Evolutionary conservation across 352 stramenopile species (phyloP), one percentile per base, ranked within the genome.

Genomic region (Phytophthora podocarpi): DNA sequence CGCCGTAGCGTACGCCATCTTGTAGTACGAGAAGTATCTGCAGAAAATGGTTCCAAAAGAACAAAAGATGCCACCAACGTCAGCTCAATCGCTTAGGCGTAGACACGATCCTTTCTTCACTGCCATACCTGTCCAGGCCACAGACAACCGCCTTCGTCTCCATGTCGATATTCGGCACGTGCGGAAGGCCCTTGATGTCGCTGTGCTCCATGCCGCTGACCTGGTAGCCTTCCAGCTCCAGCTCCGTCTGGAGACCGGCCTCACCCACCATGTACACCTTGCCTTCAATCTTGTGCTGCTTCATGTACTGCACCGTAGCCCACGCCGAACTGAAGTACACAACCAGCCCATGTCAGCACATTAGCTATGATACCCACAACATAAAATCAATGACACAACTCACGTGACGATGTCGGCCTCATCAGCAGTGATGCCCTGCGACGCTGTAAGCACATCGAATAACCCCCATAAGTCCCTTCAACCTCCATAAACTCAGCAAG

Each of bases 201-300:
- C 82, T 80, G 63, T 95, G 64, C 34, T 85, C 79, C 28, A 91
- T 59, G 3, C 86, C 86, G 41, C 85, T 86, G 39, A 83, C 55
- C 31, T 89, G 72, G 62, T 84, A 95, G 51, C 86, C 86, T 41
- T 83, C 78, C 9, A 79, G 60, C 47, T 67, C 64, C 21, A 95
- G 70, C 67, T 95, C 86, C 23, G 87, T 68, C 39, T 75, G 70
- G 10, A 95, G 68, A 21, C 86, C 86, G 0, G 56, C 64, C 59
- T 95, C 86, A n/a, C 86, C 86, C n/a, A 95, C 80, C 43, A 89
- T 76, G 65, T 95, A 95, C 27, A 95, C 82, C 52, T 93, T 95
- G 63, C 86, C 80, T 49, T 78, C 52, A 52, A 91, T 85, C 36
- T 87, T 77, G 48, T 89, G 59, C 26, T 88, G 64, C 67, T 91